Conservation (phyloP, 1,139 yeast genomes). For the Geotrichum aggregatum region DNA sequence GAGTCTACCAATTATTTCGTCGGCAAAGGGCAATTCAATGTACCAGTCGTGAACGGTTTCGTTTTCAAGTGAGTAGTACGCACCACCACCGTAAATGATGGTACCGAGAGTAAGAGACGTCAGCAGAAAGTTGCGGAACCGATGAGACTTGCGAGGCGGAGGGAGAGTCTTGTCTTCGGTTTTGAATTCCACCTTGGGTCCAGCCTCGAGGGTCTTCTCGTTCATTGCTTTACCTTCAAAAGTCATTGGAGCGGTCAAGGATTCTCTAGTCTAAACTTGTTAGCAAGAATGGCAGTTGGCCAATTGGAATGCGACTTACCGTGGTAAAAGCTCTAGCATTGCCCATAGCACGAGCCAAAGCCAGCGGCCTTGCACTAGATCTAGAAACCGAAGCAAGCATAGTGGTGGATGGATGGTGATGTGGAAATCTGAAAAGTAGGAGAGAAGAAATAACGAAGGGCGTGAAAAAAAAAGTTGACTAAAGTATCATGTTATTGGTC, state of each 20-base stretch:
- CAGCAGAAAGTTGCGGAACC: slow-evolving; percentile 35
- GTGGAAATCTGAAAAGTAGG: neutral
- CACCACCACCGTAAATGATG: slow-evolving; percentile 39
- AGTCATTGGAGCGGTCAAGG: slow-evolving; percentile 16
- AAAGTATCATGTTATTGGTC: neutral
- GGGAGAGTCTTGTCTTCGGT: neutral
- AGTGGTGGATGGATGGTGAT: slow-evolving; percentile 7
- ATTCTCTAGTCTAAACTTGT: slow-evolving; percentile 3
- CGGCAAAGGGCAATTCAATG: slow-evolving; percentile 60
- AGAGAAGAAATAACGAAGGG: neutral
- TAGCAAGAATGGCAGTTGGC: neutral
- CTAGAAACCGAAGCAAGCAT: slow-evolving; percentile 16
- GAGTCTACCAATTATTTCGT: slow-evolving; percentile 46
- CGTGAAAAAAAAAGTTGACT: neutral
- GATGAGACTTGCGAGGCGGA: slow-evolving; percentile 29
- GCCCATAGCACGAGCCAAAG: neutral
- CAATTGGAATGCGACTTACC: neutral
- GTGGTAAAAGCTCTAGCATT: slow-evolving; percentile 1
- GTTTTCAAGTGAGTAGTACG: slow-evolving; percentile 38
- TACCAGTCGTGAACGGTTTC: slow-evolving; percentile 45
- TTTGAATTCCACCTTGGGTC: neutral
- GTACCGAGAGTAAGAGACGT: slow-evolving; percentile 30
- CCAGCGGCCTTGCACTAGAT: slow-evolving; percentile 9
- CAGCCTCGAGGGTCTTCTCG: slow-evolving; percentile 6
- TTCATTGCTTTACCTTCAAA: slow-evolving; percentile 21